Evolutionary conservation across 768 basidiomycete genomes (phyloP).

Genomic region (Infundibulicybe gibba): DNA sequence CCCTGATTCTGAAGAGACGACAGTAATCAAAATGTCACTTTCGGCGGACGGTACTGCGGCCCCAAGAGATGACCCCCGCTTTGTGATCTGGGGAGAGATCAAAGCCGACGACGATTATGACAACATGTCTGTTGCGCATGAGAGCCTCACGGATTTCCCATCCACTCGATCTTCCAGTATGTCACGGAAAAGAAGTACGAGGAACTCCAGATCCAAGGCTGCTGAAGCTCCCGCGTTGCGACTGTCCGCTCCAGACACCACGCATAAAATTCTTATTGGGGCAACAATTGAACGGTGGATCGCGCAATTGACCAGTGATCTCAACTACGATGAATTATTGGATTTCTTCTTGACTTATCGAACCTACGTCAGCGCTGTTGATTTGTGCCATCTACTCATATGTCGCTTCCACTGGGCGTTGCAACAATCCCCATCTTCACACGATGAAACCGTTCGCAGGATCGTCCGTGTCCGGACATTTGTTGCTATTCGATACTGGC

Average conservation of each 20-base stretch:
- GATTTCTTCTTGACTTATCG: slow-evolving; percentile 93
- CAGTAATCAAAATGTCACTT: slow-evolving; percentile 71
- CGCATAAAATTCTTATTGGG: slow-evolving; percentile 64
- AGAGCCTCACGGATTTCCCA: slow-evolving; percentile 26
- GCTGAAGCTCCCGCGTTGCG: slow-evolving; percentile 20
- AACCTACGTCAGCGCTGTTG: slow-evolving; percentile 74
- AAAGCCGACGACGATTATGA: slow-evolving; percentile 27
- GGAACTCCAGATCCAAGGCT: slow-evolving; percentile 26
- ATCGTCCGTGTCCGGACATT: slow-evolving; percentile 88
- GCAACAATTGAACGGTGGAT: slow-evolving; percentile 94
- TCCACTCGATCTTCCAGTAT: slow-evolving; percentile 25
- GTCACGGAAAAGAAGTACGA: slow-evolving; percentile 30
- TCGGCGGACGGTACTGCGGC: slow-evolving; percentile 63
- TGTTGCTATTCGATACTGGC: slow-evolving; percentile 87
- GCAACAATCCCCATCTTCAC: slow-evolving; percentile 37
- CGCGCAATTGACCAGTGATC: slow-evolving; percentile 82
- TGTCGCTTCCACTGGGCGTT: slow-evolving; percentile 90
- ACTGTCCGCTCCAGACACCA: slow-evolving; percentile 17
- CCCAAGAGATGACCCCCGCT: slow-evolving; percentile 84
- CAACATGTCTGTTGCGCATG: slow-evolving; percentile 27
- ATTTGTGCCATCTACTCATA: slow-evolving; percentile 79
- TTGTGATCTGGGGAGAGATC: slow-evolving; percentile 85
- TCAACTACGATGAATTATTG: slow-evolving; percentile 83
- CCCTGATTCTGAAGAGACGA: slow-evolving; percentile 51
- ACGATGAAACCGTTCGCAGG: slow-evolving; percentile 69